Base-by-base conservation (phyloP, 192 early-diverging fungal genomes). In the Coemansia sp. region DNA sequence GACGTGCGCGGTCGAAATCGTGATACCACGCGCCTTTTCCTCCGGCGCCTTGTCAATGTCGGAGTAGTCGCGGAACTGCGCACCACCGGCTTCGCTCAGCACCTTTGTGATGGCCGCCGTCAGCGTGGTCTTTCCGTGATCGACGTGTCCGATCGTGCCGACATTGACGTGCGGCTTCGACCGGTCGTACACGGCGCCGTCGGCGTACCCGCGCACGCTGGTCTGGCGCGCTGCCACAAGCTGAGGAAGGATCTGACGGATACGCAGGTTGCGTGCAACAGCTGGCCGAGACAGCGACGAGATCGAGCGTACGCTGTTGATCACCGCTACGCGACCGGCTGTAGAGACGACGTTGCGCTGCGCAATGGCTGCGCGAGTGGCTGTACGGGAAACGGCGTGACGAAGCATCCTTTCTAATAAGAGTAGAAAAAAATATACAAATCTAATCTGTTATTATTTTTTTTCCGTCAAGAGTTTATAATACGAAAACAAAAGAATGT, bases 21-120 rank as follows among this genome's bases (percentile, higher is more conserved):
- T 99, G 76, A 99, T 99, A 83, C 95, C 97, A 76, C 97, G 88
- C 10, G 94, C 95, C 83, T 93, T 93, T 69, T 99, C 97, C 79
- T 97, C 97, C 30, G 96, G 95, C 42, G 96, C 96, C 88, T 96
- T 99, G 84, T 99, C 97, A 67, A 99, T 97, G 61, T 94, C 91
- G 48, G 89, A 87, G 85, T 99, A 99, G 80, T 93, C 95, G 74
- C 87, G 90, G 88, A 95, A 97, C 85, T 96, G 77, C 25, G 93
- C 94, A 60, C 90, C 86, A 61, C 93, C 94, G 38, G 73, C 68
- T 61, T 84, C 76, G 56, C 91, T 89, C 56, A 97, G 87, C 33
- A 95, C 94, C 85, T 96, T 97, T 61, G 97, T 97, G 75, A 99
- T 99, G 67, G 97, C 97, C 40, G 97, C 97, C 18, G 97, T 96